A percentile compares a stretch with the other conserved stretches of the same genome.
These are phyloP conservation scores for Pseudogymnoascus sp. DNA, from an alignment of 2,329 filamentous ascomycete genomes.

Conservation along the genomic window DNA sequence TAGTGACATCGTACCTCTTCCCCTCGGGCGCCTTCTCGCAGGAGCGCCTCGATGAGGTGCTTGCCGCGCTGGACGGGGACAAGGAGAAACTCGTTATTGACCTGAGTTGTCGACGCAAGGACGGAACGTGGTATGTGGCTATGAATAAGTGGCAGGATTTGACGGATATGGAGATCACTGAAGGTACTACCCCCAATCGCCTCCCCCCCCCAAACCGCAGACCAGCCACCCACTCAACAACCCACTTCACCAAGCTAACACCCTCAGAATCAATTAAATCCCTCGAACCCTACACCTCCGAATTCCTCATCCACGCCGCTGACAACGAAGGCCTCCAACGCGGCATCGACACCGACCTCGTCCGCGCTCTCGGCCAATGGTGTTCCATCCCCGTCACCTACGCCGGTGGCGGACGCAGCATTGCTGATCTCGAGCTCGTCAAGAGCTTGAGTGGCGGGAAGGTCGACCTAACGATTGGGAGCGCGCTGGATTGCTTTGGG, in stretches of 20 bases:
- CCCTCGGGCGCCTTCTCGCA: conserved; percentile 75
- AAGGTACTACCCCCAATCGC: conserved; percentile 48
- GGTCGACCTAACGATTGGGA: conserved; percentile 92
- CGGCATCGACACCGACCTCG: conserved; percentile 81
- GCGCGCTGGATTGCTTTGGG: conserved; percentile 91
- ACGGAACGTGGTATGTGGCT: conserved; percentile 82
- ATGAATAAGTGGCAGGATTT: conserved; percentile 99
- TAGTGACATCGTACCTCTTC: conserved; percentile 94
- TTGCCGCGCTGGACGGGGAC: conserved; percentile 64
- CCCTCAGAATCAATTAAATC: conserved; percentile 63
- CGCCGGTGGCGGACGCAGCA: conserved; percentile 78
- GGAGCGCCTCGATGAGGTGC: conserved; percentile 62
- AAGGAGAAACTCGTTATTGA: conserved; percentile 84
- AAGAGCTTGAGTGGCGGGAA: conserved; percentile 68
- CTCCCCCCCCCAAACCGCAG: neutral
- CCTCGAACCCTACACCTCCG: conserved; percentile 86
- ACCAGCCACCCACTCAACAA: conserved; percentile 10
- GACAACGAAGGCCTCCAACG: conserved; percentile 91
- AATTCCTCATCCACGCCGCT: conserved; percentile 94
- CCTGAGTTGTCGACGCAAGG: conserved; percentile 73
- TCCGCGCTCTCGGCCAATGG: conserved; percentile 70
- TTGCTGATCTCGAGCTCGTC: conserved; percentile 77
- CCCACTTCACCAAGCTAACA: neutral
- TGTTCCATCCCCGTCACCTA: conserved; percentile 92
- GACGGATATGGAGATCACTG: conserved; percentile 87